Conservation (phyloP, 805 yeast genomes). For the Candida tibetensis region DNA sequence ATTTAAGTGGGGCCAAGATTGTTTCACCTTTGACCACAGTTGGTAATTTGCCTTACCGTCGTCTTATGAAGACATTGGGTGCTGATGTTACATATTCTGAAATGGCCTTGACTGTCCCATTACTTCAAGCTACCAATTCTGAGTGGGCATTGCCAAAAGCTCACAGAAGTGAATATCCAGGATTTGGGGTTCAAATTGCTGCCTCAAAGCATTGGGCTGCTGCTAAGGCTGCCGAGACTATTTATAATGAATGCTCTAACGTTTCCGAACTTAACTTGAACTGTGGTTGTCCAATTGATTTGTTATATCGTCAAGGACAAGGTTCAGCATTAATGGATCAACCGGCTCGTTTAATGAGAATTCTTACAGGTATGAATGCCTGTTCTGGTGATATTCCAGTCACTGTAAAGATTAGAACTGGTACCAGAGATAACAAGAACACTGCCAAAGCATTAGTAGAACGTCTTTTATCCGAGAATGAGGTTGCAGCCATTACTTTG, state of each 20-base stretch:
- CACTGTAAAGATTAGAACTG: conserved; percentile 90
- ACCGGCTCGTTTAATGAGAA: conserved; percentile 74
- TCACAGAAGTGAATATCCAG: conserved; percentile 75
- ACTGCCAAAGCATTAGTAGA: conserved; percentile 78
- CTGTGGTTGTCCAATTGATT: conserved; percentile 97
- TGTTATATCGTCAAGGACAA: conserved; percentile 90
- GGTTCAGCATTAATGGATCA: conserved; percentile 92
- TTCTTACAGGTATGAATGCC: conserved; percentile 84
- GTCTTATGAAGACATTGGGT: conserved; percentile 85
- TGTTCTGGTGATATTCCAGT: conserved; percentile 88
- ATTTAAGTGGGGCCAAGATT: conserved; percentile 73
- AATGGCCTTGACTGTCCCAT: conserved; percentile 87
- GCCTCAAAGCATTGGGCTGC: conserved; percentile 92
- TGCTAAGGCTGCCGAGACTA: conserved; percentile 83
- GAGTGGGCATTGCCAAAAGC: conserved; percentile 98
- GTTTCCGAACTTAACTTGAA: conserved; percentile 87
- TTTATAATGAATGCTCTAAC: conserved; percentile 53
- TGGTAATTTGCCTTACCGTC: conserved; percentile 92
- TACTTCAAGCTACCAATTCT: conserved; percentile 84
- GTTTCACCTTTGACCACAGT: conserved; percentile 96
- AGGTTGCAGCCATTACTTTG: conserved; percentile 84
- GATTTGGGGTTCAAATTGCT: conserved; percentile 93
- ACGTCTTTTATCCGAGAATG: conserved; percentile 72
- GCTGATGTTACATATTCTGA: conserved; percentile 93
- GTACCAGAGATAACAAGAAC: conserved; percentile 79